phyloP scores from a whole-genome alignment of 148 eudicot species.

The Euryodendron excelsum region DNA sequence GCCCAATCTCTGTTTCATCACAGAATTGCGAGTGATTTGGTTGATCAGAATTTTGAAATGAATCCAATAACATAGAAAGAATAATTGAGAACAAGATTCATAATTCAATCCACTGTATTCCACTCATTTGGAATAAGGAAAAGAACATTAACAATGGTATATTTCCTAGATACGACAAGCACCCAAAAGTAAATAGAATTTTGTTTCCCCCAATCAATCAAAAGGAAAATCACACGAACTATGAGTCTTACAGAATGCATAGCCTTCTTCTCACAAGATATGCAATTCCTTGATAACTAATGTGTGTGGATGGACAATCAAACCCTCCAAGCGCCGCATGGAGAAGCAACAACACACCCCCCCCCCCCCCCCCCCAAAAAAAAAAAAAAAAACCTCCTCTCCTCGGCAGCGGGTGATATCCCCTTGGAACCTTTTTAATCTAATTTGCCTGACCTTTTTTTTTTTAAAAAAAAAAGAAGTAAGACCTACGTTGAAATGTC shows the following conservation, averaged over 20 bases:
- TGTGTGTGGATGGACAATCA: background rate
- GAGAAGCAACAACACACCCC: too few species aligned
- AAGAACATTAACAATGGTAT: background rate
- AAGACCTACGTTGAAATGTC: background rate
- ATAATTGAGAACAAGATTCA: background rate
- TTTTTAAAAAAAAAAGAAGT: too few species aligned
- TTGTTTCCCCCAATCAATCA: background rate
- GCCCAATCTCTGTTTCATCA: constrained; percentile 75
- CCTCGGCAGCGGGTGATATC: too few species aligned
- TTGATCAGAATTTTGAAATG: background rate
- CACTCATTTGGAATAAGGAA: background rate
- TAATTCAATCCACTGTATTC: background rate
- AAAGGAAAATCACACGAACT: background rate
- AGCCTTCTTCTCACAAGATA: background rate
- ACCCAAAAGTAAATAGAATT: background rate
- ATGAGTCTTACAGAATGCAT: background rate
- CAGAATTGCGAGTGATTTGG: constrained; percentile 9
- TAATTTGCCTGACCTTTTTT: too few species aligned
- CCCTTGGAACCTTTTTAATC: too few species aligned
- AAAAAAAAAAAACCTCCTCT: too few species aligned
- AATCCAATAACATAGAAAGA: background rate
- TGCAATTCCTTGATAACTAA: background rate
- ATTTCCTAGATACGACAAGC: background rate
- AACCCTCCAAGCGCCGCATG: background rate
- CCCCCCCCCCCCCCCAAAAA: too few species aligned